phyloP scores from a whole-genome alignment of 371 early-diverging fungal genomes.

The Zychaea mexicana region DNA sequence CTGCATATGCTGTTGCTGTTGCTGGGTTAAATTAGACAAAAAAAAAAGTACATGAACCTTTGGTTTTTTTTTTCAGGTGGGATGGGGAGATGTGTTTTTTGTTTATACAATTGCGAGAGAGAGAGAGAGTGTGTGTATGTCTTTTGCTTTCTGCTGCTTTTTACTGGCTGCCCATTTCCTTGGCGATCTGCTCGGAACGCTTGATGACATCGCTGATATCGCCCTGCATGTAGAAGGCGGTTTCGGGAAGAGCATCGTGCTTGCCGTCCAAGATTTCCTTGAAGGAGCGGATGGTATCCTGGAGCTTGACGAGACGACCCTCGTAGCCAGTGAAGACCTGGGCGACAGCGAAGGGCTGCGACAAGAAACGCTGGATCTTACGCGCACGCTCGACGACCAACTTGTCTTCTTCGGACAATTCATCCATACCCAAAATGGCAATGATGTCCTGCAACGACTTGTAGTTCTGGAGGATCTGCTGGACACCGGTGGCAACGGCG shows the following conservation, averaged over 20 bases:
- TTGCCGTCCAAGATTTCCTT: conserved; percentile 95
- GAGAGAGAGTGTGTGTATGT: too few species aligned
- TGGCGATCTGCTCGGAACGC: conserved; percentile 93
- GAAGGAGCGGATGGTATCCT: conserved; percentile 96
- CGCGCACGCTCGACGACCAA: conserved; percentile 93
- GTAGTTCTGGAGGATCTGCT: conserved; percentile 94
- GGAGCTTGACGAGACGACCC: conserved; percentile 89
- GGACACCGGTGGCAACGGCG: conserved; percentile 89
- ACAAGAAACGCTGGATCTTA: conserved; percentile 96
- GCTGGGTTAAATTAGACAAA: too few species aligned
- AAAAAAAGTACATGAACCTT: too few species aligned
- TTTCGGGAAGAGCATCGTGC: conserved; percentile 94
- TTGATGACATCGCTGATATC: conserved; percentile 93
- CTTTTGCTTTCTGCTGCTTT: too few species aligned
- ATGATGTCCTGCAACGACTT: conserved; percentile 97
- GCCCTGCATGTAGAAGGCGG: conserved; percentile 98
- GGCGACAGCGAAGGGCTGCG: conserved; percentile 96
- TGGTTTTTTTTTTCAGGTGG: too few species aligned
- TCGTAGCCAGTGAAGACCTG: conserved; percentile 96
- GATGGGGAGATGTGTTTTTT: too few species aligned
- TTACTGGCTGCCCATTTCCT: conserved; percentile 52
- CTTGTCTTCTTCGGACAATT: conserved; percentile 97
- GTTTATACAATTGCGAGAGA: neutral
- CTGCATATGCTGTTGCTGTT: too few species aligned
- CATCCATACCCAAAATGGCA: conserved; percentile 96